Evolutionary conservation across 2,329 filamentous ascomycete species (phyloP).

Genomic region (Thielaviopsis euricoi): DNA sequence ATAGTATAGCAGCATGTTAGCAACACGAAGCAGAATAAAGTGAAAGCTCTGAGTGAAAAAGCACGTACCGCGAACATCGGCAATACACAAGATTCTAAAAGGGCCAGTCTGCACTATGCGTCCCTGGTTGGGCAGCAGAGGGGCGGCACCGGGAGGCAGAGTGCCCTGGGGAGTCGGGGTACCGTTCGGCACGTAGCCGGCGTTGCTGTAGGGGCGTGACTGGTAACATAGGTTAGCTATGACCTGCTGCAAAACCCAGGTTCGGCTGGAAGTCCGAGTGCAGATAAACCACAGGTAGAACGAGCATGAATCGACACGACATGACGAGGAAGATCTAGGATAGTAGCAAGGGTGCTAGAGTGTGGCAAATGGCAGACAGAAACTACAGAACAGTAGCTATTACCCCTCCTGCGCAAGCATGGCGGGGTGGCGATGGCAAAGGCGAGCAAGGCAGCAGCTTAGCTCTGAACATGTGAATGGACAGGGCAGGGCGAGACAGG

Average conservation of each 20-base stretch:
- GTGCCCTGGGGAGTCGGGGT: conserved; percentile 20
- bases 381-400: neutral
- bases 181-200: conserved; percentile 48
- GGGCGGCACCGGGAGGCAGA: conserved; percentile 39
- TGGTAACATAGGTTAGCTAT: conserved; percentile 16
- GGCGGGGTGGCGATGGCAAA: neutral
- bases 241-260: neutral
- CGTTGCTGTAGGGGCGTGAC: conserved; percentile 31
- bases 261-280: neutral
- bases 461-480: neutral
- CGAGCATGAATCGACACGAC: too few species aligned
- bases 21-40: neutral
- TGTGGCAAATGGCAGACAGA: neutral
- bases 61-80: conserved; percentile 50
- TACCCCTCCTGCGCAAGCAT: neutral
- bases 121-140: conserved; percentile 51
- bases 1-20: neutral
- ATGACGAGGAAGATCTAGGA: neutral
- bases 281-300: neutral
- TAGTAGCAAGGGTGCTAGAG: neutral
- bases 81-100: conserved; percentile 52
- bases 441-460: neutral
- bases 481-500: too few species aligned
- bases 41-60: neutral
- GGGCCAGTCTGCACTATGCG: conserved; percentile 49